Base-by-base conservation (phyloP, 2,329 filamentous ascomycete species). In the Gremmenia infestans region DNA sequence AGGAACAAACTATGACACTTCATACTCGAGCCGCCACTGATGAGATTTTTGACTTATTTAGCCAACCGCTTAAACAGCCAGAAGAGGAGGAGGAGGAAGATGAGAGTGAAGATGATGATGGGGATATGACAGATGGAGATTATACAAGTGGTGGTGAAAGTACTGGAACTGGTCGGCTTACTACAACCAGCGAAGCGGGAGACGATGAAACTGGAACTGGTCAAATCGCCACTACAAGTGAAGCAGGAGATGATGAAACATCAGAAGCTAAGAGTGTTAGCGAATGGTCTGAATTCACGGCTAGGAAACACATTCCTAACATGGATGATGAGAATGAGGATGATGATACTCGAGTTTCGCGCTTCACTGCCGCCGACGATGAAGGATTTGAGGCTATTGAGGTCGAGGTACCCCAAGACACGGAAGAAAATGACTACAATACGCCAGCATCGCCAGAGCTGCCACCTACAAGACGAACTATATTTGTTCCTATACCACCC, bases 41-140 rank as follows among this genome's bases (percentile, higher is more conserved):
- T 65, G 94, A 99, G 65, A 97, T 99, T 52, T 97, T 97, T 67
- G 91, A 91, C 56, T 90, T 99, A 48, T 99, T 97, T 74, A 97
- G 94, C 67, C 89, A 94, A 56, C 93, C 94, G 1, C 72, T 93
- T 19, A 73, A 75, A 54, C 70, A 62, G 58, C 68, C 62, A 15
- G 63, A 67, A 48, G 67, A 72, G 32, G 67, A 70, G 1, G 66
- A 73, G 15, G 72, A 72, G 28, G 71, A 73, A 25, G 82, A 82
- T 15, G 81, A 81, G 14, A 82, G 78, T 55, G 81, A 82, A 32
- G 79, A 88, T 61, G 87, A 91, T 63, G 78, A 73, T 49, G 78
- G 78, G 51, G 78, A 86, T 63, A 82, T 65, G 60, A 81, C 80
- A 2, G 83, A 92, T 61, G 81, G 76, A 23, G 87, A 90, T 63